Conservation (phyloP, 768 basidiomycete genomes). For the Boletus edulis region DNA sequence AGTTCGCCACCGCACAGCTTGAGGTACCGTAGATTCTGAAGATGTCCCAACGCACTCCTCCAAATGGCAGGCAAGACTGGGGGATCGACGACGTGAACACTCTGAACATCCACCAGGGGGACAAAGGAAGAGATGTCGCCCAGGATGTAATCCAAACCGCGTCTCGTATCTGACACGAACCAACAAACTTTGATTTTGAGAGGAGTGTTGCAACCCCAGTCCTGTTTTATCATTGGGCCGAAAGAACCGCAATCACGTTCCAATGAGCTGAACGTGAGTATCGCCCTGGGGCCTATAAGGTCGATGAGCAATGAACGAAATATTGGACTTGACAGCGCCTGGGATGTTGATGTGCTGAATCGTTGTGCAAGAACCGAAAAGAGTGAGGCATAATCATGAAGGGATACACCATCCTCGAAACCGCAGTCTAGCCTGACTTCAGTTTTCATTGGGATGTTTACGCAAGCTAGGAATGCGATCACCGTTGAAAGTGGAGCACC, state of each 20-base stretch:
- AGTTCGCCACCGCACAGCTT: not conserved
- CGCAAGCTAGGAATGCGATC: too few relatives aligned
- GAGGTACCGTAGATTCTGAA: not conserved
- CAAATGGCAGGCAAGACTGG: too few relatives aligned
- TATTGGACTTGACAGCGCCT: not conserved
- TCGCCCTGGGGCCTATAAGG: too few relatives aligned
- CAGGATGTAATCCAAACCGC: too few relatives aligned
- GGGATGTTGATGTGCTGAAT: not conserved
- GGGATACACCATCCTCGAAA: not conserved
- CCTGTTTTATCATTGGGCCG: not conserved
- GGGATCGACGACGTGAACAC: not conserved
- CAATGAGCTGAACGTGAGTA: not conserved
- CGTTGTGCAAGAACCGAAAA: not conserved
- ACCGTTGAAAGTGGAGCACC: too few relatives aligned
- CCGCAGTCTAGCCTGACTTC: not conserved
- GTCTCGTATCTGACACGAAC: too few relatives aligned
- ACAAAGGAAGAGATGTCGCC: not conserved
- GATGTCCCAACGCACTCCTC: too few relatives aligned
- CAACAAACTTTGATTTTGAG: not conserved
- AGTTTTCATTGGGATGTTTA: not conserved
- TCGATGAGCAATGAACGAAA: not conserved
- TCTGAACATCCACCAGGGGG: not conserved
- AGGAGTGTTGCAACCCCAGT: not conserved
- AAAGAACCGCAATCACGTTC: not conserved
- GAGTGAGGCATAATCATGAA: not conserved